Conservation (phyloP, 1,139 yeast genomes). For the Hansenula anomala region DNA sequence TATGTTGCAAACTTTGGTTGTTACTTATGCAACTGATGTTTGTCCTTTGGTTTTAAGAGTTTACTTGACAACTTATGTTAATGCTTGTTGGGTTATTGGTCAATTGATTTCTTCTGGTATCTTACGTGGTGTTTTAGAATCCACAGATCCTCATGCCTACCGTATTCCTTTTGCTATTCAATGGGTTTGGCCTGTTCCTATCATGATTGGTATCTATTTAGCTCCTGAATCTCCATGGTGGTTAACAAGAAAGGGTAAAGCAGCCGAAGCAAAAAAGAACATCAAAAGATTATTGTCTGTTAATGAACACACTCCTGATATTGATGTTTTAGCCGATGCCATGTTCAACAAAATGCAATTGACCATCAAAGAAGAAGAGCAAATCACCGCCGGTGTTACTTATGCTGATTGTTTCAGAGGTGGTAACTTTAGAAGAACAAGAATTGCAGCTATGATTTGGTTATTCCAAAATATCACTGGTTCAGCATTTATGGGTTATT, state of each 20-base stretch:
- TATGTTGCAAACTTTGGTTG: conserved; percentile 10
- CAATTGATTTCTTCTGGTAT: conserved; percentile 18
- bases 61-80: conserved; percentile 16
- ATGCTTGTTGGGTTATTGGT: conserved; percentile 22
- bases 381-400: conserved; percentile 17
- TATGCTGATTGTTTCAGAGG: conserved; percentile 45
- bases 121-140: conserved; percentile 9
- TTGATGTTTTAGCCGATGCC: conserved; percentile 14
- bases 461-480: conserved; percentile 47
- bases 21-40: conserved; percentile 23
- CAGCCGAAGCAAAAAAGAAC: conserved; percentile 7
- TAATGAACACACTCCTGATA: conserved; percentile 10
- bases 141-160: conserved; percentile 22
- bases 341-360: conserved; percentile 24
- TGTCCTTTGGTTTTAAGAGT: conserved; percentile 25
- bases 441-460: conserved; percentile 44
- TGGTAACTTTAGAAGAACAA: conserved; percentile 44
- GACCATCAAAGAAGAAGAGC: conserved; percentile 28
- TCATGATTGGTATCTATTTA: conserved; percentile 7
- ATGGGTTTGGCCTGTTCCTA: conserved; percentile 3
- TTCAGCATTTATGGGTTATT: conserved; percentile 43
- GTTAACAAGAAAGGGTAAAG: conserved; percentile 1
- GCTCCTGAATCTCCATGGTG: conserved; percentile 3
- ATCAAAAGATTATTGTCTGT: conserved; percentile 11
- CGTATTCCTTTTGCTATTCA: conserved; percentile 10